phyloP scores from a whole-genome alignment of 2,329 filamentous ascomycete genomes.

The Trematosphaeria pertusa region DNA sequence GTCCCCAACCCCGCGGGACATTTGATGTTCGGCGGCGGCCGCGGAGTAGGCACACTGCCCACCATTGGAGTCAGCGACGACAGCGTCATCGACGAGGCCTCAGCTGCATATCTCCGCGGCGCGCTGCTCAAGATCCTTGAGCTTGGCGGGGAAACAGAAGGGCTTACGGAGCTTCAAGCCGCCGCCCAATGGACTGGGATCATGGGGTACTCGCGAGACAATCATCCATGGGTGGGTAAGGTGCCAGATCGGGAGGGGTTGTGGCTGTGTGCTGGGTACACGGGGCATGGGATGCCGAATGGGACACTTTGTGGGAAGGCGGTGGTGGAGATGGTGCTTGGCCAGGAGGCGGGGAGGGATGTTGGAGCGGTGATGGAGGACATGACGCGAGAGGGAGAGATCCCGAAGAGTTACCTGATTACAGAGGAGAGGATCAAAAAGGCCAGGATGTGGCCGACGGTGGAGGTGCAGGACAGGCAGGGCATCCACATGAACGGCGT shows the following conservation, averaged over 20 bases:
- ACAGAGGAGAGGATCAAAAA: constrained; percentile 43
- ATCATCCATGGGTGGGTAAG: constrained; percentile 72
- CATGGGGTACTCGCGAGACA: constrained; percentile 77
- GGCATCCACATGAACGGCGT: constrained; percentile 37
- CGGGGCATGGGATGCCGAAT: constrained; percentile 79
- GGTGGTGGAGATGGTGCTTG: constrained; percentile 66
- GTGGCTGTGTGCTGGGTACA: constrained; percentile 71
- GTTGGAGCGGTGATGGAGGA: constrained; percentile 29
- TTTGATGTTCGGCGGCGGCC: constrained; percentile 75
- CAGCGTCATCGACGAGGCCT: constrained; percentile 61
- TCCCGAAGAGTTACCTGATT: constrained; percentile 49
- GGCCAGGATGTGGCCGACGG: constrained; percentile 39
- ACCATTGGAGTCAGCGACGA: constrained; percentile 68
- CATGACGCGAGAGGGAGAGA: constrained; percentile 42
- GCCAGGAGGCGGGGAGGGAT: constrained; percentile 46
- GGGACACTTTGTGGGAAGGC: constrained; percentile 71
- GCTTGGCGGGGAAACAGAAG: constrained; percentile 45
- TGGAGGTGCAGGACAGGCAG: constrained; percentile 40
- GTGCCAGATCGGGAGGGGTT: constrained; percentile 67
- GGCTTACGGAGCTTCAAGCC: constrained; percentile 54
- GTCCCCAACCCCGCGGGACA: constrained; percentile 57
- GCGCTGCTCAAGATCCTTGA: constrained; percentile 48
- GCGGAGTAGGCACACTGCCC: constrained; percentile 56
- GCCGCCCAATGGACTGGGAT: constrained; percentile 74
- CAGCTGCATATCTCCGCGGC: constrained; percentile 63